Percentiles rank a stretch among this genome's conserved stretches.
Evolutionary conservation across 2,329 filamentous ascomycete genomes (phyloP).

Genomic region (Akanthomyces muscarius): DNA sequence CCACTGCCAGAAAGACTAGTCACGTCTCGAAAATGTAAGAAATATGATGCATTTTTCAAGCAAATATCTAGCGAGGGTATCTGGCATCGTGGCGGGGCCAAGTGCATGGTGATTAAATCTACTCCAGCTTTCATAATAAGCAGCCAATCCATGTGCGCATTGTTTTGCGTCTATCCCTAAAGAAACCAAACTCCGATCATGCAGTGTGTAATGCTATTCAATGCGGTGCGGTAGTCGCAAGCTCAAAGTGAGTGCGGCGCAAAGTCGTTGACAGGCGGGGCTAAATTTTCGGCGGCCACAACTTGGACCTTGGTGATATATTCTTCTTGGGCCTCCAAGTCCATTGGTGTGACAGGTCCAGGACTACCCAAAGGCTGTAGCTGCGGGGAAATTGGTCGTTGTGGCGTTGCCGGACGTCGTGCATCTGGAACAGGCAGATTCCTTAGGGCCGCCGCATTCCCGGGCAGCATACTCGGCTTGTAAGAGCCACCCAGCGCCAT

Average conservation of each 20-base stretch:
- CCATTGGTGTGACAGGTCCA: conserved; percentile 59
- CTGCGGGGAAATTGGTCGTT: conserved; percentile 47
- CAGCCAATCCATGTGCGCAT: conserved; percentile 2
- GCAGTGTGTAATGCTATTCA: conserved; percentile 5
- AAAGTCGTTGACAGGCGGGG: conserved; percentile 5
- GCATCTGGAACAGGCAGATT: conserved; percentile 35
- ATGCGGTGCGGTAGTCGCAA: not conserved
- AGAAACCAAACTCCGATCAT: conserved; percentile 12
- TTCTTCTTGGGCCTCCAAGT: conserved; percentile 36
- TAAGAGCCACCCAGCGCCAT: conserved; percentile 36
- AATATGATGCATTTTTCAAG: not conserved
- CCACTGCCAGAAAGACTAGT: too few relatives aligned
- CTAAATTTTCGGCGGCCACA: not conserved
- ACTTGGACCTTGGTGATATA: conserved; percentile 13
- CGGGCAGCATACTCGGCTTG: conserved; percentile 25
- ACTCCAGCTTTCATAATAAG: not conserved
- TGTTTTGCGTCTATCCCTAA: not conserved
- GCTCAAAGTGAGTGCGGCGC: conserved; percentile 15
- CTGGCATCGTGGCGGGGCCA: not conserved
- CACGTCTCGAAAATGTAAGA: not conserved
- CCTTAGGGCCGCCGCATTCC: conserved; percentile 31
- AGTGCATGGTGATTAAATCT: not conserved
- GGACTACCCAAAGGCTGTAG: conserved; percentile 54
- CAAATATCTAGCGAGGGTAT: conserved; percentile 17
- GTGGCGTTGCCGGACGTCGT: conserved; percentile 33